Conservation (phyloP, 2,329 filamentous ascomycete genomes). For the Drechslera avenae region DNA sequence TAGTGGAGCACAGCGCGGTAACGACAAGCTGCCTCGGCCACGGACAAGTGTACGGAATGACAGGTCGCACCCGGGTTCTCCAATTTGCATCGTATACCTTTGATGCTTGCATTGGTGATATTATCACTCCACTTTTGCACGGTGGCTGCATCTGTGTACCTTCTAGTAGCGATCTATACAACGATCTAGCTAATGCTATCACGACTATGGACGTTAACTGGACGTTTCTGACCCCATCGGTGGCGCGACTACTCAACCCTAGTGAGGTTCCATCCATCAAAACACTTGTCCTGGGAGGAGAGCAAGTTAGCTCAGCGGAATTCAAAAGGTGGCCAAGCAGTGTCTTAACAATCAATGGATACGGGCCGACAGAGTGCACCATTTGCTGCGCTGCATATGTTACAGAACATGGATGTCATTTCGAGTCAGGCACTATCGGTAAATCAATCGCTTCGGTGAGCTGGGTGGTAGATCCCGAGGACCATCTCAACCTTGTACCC, state of each 20-base stretch:
- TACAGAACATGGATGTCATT: not conserved
- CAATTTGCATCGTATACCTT: conserved; percentile 18
- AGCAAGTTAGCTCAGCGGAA: conserved; percentile 4
- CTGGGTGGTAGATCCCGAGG: not conserved
- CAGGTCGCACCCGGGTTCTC: not conserved
- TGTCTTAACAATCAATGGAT: conserved; percentile 13
- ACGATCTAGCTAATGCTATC: conserved; percentile 54
- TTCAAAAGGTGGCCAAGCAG: conserved; percentile 7
- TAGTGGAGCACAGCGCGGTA: conserved; percentile 53
- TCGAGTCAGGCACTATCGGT: not conserved
- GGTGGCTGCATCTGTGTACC: not conserved
- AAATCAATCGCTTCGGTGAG: not conserved
- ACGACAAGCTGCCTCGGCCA: conserved; percentile 39
- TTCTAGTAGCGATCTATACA: not conserved
- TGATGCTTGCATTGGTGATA: conserved; percentile 49
- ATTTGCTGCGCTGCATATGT: not conserved
- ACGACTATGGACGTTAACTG: not conserved
- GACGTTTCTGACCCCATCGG: conserved; percentile 16
- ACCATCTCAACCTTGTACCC: not conserved
- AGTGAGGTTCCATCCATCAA: conserved; percentile 54
- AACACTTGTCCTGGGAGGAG: conserved; percentile 32
- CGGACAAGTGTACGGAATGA: not conserved
- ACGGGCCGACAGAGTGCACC: conserved; percentile 19
- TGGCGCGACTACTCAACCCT: not conserved
- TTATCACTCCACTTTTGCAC: not conserved